Evolutionary conservation across 2,329 filamentous ascomycete species (phyloP).

Genomic region (Nemania serpens): DNA sequence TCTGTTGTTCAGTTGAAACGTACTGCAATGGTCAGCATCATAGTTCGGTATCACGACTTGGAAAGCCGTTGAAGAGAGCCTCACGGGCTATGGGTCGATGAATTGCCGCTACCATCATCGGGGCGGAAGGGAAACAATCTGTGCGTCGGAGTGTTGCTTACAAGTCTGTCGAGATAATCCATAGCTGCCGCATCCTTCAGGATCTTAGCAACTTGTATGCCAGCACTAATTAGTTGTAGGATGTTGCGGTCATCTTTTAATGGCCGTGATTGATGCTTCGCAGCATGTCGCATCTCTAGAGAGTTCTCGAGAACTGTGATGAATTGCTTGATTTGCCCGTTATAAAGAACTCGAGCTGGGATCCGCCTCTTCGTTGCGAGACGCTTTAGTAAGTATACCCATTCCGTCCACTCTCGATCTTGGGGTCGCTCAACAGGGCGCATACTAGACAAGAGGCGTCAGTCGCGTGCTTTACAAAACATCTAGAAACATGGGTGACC

Average conservation of each 20-base stretch:
- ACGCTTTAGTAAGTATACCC: conserved; percentile 85
- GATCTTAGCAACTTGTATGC: conserved; percentile 86
- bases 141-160: conserved; percentile 9
- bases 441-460: conserved; percentile 51
- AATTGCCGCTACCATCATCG: neutral
- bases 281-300: conserved; percentile 83
- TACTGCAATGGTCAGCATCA: conserved; percentile 50
- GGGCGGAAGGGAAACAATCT: neutral
- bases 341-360: conserved; percentile 81
- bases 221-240: conserved; percentile 83
- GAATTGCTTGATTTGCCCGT: conserved; percentile 89
- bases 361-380: conserved; percentile 86
- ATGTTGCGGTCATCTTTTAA: conserved; percentile 90
- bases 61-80: neutral
- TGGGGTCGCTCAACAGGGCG: conserved; percentile 55
- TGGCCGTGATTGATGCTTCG: conserved; percentile 80
- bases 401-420: conserved; percentile 79
- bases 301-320: conserved; percentile 88
- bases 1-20: conserved; percentile 78
- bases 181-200: conserved; percentile 83
- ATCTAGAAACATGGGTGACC: neutral
- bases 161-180: conserved; percentile 76
- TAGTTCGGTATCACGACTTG: neutral
- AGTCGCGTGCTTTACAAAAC: neutral
- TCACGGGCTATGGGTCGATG: neutral